These are phyloP conservation scores for Biscogniauxia mediterranea DNA, from an alignment of 2,329 filamentous ascomycete genomes.

Conservation along the genomic window DNA sequence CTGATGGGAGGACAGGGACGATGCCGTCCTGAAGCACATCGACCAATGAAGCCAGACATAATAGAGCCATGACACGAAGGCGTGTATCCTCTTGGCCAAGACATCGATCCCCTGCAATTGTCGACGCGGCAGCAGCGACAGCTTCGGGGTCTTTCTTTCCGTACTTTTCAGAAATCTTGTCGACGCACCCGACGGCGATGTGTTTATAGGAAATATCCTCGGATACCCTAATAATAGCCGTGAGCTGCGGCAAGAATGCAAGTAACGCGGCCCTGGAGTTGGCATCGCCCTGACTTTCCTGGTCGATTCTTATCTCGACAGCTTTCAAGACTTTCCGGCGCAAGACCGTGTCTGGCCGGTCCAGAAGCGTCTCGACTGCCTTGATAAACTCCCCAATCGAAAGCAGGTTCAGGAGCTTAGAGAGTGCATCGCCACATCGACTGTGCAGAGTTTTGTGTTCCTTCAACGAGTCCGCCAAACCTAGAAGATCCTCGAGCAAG, in stretches of 20 bases:
- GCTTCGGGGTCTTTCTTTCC: constrained; percentile 84
- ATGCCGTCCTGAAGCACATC: constrained; percentile 85
- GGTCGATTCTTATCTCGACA: constrained; percentile 74
- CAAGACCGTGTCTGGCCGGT: constrained; percentile 70
- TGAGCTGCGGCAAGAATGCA: constrained; percentile 76
- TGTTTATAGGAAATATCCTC: constrained; percentile 75
- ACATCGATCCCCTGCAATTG: constrained; percentile 73
- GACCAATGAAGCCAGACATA: constrained; percentile 85
- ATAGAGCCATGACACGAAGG: constrained; percentile 77
- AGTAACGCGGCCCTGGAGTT: constrained; percentile 69
- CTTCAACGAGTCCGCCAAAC: constrained; percentile 65
- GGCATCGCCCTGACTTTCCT: constrained; percentile 67
- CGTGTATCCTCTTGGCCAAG: constrained; percentile 71
- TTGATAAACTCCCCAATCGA: constrained; percentile 88
- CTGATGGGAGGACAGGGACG: constrained; percentile 75
- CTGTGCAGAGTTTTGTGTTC: constrained; percentile 52
- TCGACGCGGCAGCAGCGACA: constrained; percentile 71
- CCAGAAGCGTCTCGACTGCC: constrained; percentile 78
- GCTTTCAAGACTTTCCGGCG: constrained; percentile 78
- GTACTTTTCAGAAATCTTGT: constrained; percentile 91
- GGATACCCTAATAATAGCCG: constrained; percentile 71
- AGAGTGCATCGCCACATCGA: constrained; percentile 68
- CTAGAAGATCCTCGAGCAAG: constrained; percentile 64
- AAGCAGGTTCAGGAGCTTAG: constrained; percentile 77
- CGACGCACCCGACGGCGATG: constrained; percentile 83